Percentiles rank a stretch among this genome's conserved stretches.
These are phyloP conservation scores for Bacterosira constricta DNA, from an alignment of 108 stramenopile species.

Conservation along the genomic window DNA sequence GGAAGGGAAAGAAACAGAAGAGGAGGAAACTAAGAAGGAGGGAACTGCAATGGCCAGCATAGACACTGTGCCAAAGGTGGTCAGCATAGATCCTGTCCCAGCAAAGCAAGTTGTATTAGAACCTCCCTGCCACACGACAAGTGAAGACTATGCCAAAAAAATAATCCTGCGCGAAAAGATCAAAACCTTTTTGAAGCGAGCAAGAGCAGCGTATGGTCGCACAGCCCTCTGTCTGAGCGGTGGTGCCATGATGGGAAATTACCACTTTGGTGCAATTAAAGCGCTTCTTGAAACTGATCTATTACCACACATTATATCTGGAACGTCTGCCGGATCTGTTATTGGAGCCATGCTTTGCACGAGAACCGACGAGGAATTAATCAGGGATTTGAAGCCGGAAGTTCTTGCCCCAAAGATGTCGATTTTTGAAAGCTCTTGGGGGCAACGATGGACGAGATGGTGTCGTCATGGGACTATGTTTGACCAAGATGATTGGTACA, in stretches of 20 bases:
- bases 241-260: slow-evolving; percentile 94
- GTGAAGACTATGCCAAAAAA: slow-evolving; percentile 15
- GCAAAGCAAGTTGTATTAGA: background rate
- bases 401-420: slow-evolving; percentile 55
- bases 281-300: slow-evolving; percentile 82
- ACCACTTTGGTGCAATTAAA: slow-evolving; percentile 93
- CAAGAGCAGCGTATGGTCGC: slow-evolving; percentile 94
- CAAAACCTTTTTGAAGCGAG: slow-evolving; percentile 78
- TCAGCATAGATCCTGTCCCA: background rate
- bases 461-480: slow-evolving; percentile 69
- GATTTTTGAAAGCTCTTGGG: slow-evolving; percentile 74
- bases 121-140: background rate
- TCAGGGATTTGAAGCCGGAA: slow-evolving; percentile 68
- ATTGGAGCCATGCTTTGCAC: slow-evolving; percentile 93
- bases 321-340: slow-evolving; percentile 94
- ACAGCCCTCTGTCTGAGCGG: slow-evolving; percentile 95
- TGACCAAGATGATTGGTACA: slow-evolving; percentile 74
- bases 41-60: slow-evolving; percentile 22
- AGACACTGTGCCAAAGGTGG: slow-evolving; percentile 10
- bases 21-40: background rate
- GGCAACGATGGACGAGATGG: slow-evolving; percentile 57
- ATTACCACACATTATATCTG: slow-evolving; percentile 93
- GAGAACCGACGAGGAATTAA: slow-evolving; percentile 90
- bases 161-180: slow-evolving; percentile 60
- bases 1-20: background rate